Evolutionary conservation across 2,329 filamentous ascomycete species (phyloP).

Genomic region (Aureobasidium melanogenum): DNA sequence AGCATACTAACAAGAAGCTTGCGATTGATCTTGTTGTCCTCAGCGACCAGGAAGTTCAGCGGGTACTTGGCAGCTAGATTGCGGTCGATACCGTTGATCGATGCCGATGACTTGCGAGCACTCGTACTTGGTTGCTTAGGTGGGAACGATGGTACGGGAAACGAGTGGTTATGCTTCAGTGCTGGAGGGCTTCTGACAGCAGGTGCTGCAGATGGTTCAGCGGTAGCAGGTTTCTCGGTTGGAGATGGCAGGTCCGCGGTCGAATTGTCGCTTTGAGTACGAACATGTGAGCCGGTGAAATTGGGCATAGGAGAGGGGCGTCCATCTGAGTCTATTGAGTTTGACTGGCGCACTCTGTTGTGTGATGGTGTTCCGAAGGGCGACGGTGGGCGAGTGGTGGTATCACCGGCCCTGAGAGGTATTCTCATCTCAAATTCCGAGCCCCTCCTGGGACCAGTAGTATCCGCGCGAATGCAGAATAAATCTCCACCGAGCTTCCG

Average conservation of each 20-base stretch:
- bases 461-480: slow-evolving; percentile 54
- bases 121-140: slow-evolving; percentile 13
- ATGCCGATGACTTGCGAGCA: slow-evolving; percentile 19
- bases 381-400: slow-evolving; percentile 40
- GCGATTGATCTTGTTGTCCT: slow-evolving; percentile 66
- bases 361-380: slow-evolving; percentile 36
- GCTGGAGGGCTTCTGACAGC: slow-evolving; percentile 6
- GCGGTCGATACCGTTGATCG: slow-evolving; percentile 39
- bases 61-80: slow-evolving; percentile 52
- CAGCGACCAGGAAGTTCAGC: slow-evolving; percentile 59
- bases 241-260: background rate
- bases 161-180: background rate
- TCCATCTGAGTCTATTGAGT: slow-evolving; percentile 10
- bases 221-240: background rate
- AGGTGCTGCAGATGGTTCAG: slow-evolving; percentile 1
- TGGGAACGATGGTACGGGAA: slow-evolving; percentile 13
- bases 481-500: slow-evolving; percentile 62
- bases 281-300: background rate
- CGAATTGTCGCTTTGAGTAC: background rate
- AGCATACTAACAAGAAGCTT: slow-evolving; percentile 59
- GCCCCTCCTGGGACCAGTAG: slow-evolving; percentile 50
- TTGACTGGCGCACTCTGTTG: slow-evolving; percentile 3
- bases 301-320: slow-evolving; percentile 8
- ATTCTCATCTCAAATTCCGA: slow-evolving; percentile 62
- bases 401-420: slow-evolving; percentile 47